Conservation (phyloP, 441 rosid species). For the Aleurites moluccanus region DNA sequence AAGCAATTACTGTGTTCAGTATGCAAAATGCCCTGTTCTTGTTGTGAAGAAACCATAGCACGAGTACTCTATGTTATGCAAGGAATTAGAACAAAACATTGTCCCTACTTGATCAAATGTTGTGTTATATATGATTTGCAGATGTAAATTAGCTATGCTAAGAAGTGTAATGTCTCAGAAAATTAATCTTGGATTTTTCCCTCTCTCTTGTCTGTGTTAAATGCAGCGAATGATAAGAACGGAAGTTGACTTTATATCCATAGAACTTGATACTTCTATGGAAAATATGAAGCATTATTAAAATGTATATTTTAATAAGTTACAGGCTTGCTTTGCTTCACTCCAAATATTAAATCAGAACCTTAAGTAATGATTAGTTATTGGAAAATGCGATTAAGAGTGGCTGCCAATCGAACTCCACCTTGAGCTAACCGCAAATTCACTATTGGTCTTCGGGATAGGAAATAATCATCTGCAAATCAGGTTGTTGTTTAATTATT, state of each 20-base stretch:
- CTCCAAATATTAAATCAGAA: neutral
- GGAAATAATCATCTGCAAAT: slow-evolving; percentile 66
- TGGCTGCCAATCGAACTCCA: slow-evolving; percentile 82
- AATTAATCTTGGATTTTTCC: too few species aligned
- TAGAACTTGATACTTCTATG: too few species aligned
- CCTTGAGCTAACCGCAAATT: slow-evolving; percentile 72
- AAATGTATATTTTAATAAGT: neutral
- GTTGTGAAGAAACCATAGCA: slow-evolving; percentile 29
- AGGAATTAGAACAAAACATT: neutral
- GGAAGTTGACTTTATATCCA: too few species aligned
- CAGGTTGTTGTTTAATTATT: slow-evolving; percentile 4
- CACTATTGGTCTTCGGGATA: slow-evolving; percentile 64
- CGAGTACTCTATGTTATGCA: neutral
- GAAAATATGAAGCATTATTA: neutral
- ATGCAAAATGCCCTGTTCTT: slow-evolving; percentile 25
- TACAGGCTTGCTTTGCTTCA: neutral
- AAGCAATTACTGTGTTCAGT: neutral
- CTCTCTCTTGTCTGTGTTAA: too few species aligned
- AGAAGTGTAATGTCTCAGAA: too few species aligned
- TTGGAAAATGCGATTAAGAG: slow-evolving; percentile 65
- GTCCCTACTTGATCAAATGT: neutral
- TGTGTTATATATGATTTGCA: too few species aligned
- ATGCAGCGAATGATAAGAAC: too few species aligned
- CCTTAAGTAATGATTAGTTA: slow-evolving; percentile 8
- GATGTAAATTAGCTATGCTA: too few species aligned